These are phyloP conservation scores for Helotiales sp. DNA, from an alignment of 2,329 filamentous ascomycete genomes.

Conservation along the genomic window DNA sequence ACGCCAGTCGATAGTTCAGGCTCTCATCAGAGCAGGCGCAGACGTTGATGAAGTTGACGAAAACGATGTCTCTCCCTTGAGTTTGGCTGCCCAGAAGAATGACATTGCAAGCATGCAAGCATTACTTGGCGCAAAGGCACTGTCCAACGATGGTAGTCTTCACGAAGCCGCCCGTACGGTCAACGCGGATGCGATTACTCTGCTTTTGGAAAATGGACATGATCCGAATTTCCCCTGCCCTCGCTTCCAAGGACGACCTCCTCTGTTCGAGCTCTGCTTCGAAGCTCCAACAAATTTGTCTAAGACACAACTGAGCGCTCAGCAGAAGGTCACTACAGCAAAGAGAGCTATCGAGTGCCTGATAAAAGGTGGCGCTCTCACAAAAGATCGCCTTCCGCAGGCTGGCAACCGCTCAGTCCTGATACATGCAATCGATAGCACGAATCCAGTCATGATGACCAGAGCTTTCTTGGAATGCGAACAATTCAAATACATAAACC, in stretches of 20 bases:
- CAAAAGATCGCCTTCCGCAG: constrained; percentile 56
- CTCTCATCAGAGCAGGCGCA: constrained; percentile 20
- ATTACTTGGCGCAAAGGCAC: constrained; percentile 60
- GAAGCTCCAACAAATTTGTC: constrained; percentile 50
- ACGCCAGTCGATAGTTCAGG: constrained; percentile 15
- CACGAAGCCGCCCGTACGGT: constrained; percentile 67
- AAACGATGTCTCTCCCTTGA: constrained; percentile 12
- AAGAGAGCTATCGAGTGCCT: constrained; percentile 62
- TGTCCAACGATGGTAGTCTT: constrained; percentile 71
- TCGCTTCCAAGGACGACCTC: constrained; percentile 65
- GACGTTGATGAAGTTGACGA: constrained; percentile 25
- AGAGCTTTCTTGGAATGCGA: constrained; percentile 64
- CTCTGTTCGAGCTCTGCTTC: constrained; percentile 66
- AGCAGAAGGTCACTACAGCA: constrained; percentile 57
- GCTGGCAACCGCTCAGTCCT: constrained; percentile 64
- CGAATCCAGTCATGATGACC: constrained; percentile 59
- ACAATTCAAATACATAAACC: constrained; percentile 69
- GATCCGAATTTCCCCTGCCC: constrained; percentile 69
- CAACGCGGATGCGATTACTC: constrained; percentile 59
- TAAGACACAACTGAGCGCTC: constrained; percentile 50
- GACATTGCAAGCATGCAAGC: constrained; percentile 60
- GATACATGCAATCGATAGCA: constrained; percentile 63
- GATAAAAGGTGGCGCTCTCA: constrained; percentile 55
- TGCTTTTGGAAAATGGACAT: constrained; percentile 63
- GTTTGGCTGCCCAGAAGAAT: constrained; percentile 46